Evolutionary conservation across 2,329 filamentous ascomycete species (phyloP).

Genomic region (Stylonectria norvegica): DNA sequence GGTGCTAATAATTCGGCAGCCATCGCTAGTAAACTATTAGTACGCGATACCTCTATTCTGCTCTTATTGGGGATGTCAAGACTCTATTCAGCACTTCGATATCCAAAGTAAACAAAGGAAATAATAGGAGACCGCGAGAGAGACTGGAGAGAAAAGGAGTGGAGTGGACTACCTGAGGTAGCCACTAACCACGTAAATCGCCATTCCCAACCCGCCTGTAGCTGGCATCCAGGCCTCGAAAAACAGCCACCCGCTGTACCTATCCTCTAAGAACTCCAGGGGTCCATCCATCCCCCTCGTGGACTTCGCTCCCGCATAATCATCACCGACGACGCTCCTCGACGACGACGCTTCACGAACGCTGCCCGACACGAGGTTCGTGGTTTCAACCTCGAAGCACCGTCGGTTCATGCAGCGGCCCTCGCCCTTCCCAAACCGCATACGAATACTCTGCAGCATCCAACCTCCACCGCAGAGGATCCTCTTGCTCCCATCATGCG

Average conservation of each 20-base stretch:
- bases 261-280: neutral
- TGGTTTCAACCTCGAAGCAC: neutral
- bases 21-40: too few relatives aligned
- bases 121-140: neutral
- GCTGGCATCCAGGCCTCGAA: neutral
- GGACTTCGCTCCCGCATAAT: too few relatives aligned
- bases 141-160: neutral
- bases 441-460: neutral
- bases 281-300: neutral
- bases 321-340: too few relatives aligned
- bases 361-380: neutral
- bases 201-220: neutral
- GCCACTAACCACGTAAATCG: too few relatives aligned
- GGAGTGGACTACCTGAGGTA: too few relatives aligned
- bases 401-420: neutral
- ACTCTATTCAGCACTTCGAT: too few relatives aligned
- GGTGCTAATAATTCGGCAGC: too few relatives aligned
- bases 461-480: conserved; percentile 14
- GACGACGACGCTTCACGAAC: too few relatives aligned
- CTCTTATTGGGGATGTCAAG: too few relatives aligned
- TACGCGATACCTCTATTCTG: too few relatives aligned
- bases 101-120: neutral
- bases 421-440: neutral
- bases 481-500: conserved; percentile 32
- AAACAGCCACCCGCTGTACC: neutral